Evolutionary conservation across 345 rosid species (phyloP), one percentile per base, ranked within the genome.

Genomic region (Eucalyptus curtisii): DNA sequence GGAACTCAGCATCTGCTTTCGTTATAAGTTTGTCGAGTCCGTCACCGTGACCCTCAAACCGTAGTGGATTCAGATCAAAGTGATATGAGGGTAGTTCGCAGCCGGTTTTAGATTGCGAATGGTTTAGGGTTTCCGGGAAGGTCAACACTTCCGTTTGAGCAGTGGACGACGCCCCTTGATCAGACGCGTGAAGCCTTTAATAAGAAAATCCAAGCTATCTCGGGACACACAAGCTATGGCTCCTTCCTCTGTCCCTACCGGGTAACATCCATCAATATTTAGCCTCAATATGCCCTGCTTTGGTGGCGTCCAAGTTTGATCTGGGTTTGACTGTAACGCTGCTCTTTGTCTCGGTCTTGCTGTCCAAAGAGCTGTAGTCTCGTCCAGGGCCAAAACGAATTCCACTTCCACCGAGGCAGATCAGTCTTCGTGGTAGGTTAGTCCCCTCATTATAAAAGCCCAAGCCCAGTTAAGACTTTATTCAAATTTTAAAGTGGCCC

Each of bases 301-400:
- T 61, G 68, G 31, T 30, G 68, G 68, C 68, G 68, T 61, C 68
- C 31, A 13, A 61, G 33, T 61, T 61, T 30, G 31, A 5, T 61
- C 68, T 30, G 68, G 68, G 33, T 30, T 61, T 61, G 31, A 27
- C 68, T 61, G 68, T 12, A 13, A 27, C 31, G 16, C 33, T 12
- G 33, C 68, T 61, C 68, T 61, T 61, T 30, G 31, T 61, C 30
- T 30, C 16, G 66, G 66, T 59, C 66, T 27, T 59, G 66, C 31
- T 25, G 66, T 27, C 66, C 31, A 59, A 0, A 0, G 66, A 27
- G 31, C 31, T 30, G 13, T 13, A 3, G 17, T 27, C n/a, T 11
- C 31, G 31, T 61, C n/a, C 68, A 6, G 27, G 31, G 33, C 68
- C 68, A 0, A 61, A 61, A 16, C 14, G 68, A 61, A 61, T 30